A percentile compares a stretch with the other conserved stretches of the same genome.
Conservation (phyloP, 2,329 filamentous ascomycete genomes). For the Fusarium luffae region DNA sequence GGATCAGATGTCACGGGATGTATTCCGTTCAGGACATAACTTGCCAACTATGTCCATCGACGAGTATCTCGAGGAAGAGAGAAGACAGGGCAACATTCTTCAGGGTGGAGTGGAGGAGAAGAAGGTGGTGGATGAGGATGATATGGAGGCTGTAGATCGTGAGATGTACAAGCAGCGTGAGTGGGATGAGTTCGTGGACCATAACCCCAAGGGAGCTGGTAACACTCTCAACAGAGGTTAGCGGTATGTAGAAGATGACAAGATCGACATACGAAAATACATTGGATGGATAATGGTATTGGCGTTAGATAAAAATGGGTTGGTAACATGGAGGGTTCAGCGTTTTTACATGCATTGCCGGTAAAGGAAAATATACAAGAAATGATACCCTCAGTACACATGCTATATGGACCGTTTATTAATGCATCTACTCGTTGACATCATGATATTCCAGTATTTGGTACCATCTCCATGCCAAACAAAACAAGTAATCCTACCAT, state of each 20-base stretch:
- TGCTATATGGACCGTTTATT: background rate
- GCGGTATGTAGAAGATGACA: background rate
- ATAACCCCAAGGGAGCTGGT: conserved; percentile 84
- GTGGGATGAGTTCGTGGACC: conserved; percentile 95
- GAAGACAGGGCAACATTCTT: conserved; percentile 84
- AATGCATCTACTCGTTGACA: conserved; percentile 1
- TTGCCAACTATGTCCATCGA: conserved; percentile 98
- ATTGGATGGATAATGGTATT: conserved; percentile 18
- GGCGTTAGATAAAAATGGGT: conserved; percentile 22
- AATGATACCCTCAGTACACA: conserved; percentile 24
- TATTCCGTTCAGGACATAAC: conserved; percentile 92
- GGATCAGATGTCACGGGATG: conserved; percentile 78
- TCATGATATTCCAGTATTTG: background rate
- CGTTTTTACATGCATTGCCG: conserved; percentile 22
- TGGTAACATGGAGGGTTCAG: conserved; percentile 12
- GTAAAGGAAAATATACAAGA: conserved; percentile 18
- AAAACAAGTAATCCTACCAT: background rate
- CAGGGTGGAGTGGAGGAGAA: conserved; percentile 85
- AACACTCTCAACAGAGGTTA: conserved; percentile 85
- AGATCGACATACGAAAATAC: background rate
- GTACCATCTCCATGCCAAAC: conserved; percentile 3
- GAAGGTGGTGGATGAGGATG: conserved; percentile 86
- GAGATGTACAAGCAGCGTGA: conserved; percentile 93
- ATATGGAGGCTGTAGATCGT: conserved; percentile 85
- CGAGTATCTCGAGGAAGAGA: conserved; percentile 95